Percentiles rank a stretch among this genome's conserved stretches.
phyloP scores from a whole-genome alignment of 2,329 filamentous ascomycete genomes.

The Pezizomycotina sp. region DNA sequence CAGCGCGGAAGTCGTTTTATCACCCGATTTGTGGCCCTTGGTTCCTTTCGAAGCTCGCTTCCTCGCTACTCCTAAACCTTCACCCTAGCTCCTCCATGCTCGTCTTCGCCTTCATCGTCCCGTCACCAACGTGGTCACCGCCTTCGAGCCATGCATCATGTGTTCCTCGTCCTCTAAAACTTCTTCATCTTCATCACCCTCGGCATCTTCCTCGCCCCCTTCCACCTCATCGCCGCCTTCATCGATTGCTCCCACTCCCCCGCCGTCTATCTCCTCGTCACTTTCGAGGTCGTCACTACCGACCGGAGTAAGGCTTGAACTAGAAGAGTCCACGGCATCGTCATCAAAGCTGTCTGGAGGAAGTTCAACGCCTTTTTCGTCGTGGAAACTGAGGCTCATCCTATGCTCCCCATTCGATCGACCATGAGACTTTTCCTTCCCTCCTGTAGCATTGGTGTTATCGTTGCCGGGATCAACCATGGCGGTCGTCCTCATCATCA shows the following conservation, averaged over 20 bases:
- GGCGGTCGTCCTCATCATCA: too few species aligned
- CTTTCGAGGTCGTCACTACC: constrained; percentile 9
- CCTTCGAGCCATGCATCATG: constrained; percentile 10
- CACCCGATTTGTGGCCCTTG: too few species aligned
- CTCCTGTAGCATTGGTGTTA: constrained; percentile 13
- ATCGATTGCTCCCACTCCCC: constrained; percentile 16
- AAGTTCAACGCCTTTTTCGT: constrained; percentile 18
- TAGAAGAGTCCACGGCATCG: constrained; percentile 14
- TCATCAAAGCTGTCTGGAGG: constrained; percentile 16
- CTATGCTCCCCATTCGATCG: constrained; percentile 15
- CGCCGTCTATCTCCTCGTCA: constrained; percentile 18
- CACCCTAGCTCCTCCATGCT: constrained; percentile 12
- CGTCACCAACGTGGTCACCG: constrained; percentile 10
- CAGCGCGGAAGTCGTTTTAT: too few species aligned
- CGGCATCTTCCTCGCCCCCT: constrained; percentile 19
- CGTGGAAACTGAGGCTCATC: constrained; percentile 19
- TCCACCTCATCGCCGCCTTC: constrained; percentile 21
- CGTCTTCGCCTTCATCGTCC: constrained; percentile 12
- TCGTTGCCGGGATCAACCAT: too few species aligned
- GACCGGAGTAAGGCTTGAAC: not conserved
- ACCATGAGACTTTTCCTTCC: constrained; percentile 20
- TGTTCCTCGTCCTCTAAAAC: constrained; percentile 19
- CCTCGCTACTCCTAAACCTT: too few species aligned
- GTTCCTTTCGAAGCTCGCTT: too few species aligned
- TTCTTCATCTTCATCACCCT: constrained; percentile 21